Conservation (phyloP, 169 alveolate species). For the Cryptosporidium baileyi region DNA sequence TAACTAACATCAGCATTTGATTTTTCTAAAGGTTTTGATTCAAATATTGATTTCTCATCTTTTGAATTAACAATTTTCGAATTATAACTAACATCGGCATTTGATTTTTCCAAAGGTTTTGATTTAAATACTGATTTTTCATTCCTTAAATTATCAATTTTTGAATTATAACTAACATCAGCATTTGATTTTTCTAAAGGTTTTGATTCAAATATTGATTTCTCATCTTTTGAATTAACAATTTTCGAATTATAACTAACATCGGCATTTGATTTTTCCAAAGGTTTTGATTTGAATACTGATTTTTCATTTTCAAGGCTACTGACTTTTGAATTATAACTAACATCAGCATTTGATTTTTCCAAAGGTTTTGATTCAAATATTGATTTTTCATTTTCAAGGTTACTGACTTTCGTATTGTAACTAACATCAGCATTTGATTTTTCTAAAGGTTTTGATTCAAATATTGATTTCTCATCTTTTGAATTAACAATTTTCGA, state of each 20-base stretch:
- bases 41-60: constrained; percentile 3
- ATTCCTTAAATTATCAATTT: not conserved
- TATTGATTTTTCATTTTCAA: not conserved
- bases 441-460: not conserved
- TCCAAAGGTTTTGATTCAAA: not conserved
- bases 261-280: not conserved
- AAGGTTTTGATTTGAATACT: constrained; percentile 3
- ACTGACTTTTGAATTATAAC: not conserved
- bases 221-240: not conserved
- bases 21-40: not conserved
- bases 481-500: not conserved
- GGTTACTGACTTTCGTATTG: not conserved
- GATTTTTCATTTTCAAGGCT: not conserved
- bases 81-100: not conserved
- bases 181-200: not conserved
- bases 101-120: not conserved
- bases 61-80: not conserved
- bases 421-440: not conserved
- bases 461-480: constrained; percentile 17
- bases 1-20: constrained; percentile 16
- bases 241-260: constrained; percentile 10
- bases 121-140: constrained; percentile 26
- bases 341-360: not conserved
- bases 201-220: constrained; percentile 18
- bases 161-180: constrained; percentile 25